Evolutionary conservation across 2,329 filamentous ascomycete genomes (phyloP), one percentile per base, ranked within the genome.

Genomic region (Colletotrichum sansevieriae): DNA sequence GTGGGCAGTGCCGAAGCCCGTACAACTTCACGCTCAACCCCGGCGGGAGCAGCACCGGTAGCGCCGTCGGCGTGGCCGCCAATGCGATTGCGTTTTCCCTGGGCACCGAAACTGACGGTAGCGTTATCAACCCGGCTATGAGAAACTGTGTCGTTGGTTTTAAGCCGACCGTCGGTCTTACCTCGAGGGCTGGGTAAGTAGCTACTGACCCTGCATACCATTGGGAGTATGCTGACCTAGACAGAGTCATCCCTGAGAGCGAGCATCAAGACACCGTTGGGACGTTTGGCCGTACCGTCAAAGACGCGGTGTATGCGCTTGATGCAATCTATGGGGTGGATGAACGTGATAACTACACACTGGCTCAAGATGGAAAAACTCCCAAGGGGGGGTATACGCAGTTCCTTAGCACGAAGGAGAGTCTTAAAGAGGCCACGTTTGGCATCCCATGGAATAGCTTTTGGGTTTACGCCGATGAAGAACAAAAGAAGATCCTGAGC

Each of bases 111-210:
- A 94, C 91, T 0, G 91, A 94, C 75, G 91, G 87, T 4, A 89
- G 86, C 78, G 84, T 94, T 15, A 92, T 93, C 74, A 90, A 88
- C 75, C 92, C 92, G 0, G 91, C 92, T 1, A 87, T 91, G 76
- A 82, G 90, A 4, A 92, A 92, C 74, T 85, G 83, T 2, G 75
- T 94, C 2, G 90, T 94, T 2, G 92, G 92, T 3, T 86, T 94
- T 76, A 94, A 94, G 78, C 91, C 92, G 1, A 94, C 91, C 1
- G 90, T 94, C 6, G 92, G 92, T 0, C 77, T 93, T 58, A 93
- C 90, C 0, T 92, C 91, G 9, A 82, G 90, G 15, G 83, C 80
- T 20, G 88, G 84, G 35, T 74, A 68, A 49, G 55, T 18, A 6
- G 15, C 5, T 3, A 8, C 1, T 9, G 11, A 41, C 0, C 3